Evolutionary conservation across 257 asterid species (phyloP).

Genomic region (Rehmannia glutinosa): DNA sequence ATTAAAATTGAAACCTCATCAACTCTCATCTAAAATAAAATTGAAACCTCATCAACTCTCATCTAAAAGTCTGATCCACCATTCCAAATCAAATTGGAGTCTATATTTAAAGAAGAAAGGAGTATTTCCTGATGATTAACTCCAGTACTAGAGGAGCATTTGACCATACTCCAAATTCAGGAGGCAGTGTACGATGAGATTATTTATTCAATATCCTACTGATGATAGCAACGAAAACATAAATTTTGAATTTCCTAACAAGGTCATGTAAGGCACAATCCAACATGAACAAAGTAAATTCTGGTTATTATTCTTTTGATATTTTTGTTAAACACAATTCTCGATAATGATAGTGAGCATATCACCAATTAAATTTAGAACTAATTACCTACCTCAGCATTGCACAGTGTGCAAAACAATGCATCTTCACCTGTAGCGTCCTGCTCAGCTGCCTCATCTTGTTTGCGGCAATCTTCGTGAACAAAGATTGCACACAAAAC

Average conservation of each 20-base stretch:
- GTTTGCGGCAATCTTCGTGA: conserved; percentile 78
- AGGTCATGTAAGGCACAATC: neutral
- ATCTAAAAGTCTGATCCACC: neutral
- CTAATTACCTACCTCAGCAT: conserved; percentile 70
- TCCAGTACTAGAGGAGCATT: neutral
- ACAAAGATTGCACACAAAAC: conserved; percentile 70
- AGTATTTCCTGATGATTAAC: neutral
- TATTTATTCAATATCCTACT: neutral
- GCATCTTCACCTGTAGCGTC: conserved; percentile 88
- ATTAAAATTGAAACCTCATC: conserved; percentile 5
- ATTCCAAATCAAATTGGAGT: neutral
- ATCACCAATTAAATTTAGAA: neutral
- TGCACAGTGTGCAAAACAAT: conserved; percentile 92
- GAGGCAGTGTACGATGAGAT: neutral
- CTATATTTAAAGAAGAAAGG: neutral
- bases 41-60: neutral
- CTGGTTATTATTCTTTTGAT: neutral
- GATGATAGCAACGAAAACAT: neutral
- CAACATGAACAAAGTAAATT: neutral
- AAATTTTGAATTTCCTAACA: neutral
- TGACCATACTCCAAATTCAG: neutral
- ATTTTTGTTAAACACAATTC: neutral
- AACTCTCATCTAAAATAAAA: neutral
- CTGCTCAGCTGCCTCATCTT: conserved; percentile 50
- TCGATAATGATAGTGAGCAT: neutral